Conservation (phyloP, 768 basidiomycete genomes). For the Crepidotus variabilis region DNA sequence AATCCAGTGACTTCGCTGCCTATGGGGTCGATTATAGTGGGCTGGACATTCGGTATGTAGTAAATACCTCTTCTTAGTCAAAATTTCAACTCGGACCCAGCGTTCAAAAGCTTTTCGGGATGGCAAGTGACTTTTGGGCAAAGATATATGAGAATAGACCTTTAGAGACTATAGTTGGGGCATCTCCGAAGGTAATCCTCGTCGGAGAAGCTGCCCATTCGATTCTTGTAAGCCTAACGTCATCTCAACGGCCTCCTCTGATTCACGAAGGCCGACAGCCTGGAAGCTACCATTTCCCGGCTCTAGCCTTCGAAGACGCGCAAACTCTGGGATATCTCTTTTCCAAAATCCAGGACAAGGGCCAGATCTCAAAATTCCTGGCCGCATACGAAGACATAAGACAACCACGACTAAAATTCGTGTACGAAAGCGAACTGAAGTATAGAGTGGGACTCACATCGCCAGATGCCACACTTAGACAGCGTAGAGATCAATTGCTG, state of each 20-base stretch:
- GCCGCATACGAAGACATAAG: conserved; percentile 57
- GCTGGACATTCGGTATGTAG: not conserved
- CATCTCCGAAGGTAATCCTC: not conserved
- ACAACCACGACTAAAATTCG: conserved; percentile 41
- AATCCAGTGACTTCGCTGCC: not conserved
- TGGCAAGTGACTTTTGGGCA: not conserved
- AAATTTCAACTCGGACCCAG: not conserved
- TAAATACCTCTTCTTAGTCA: not conserved
- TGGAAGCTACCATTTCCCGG: conserved; percentile 45
- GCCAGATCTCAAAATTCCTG: conserved; percentile 49
- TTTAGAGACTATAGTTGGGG: not conserved
- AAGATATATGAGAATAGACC: not conserved
- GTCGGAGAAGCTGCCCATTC: conserved; percentile 3
- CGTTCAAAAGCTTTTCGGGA: not conserved
- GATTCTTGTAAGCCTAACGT: not conserved
- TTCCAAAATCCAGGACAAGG: conserved; percentile 39
- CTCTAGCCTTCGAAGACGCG: conserved; percentile 58
- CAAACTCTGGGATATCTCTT: conserved; percentile 59
- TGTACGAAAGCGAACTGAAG: conserved; percentile 19
- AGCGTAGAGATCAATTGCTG: not conserved
- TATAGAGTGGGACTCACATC: not conserved
- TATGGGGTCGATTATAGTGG: not conserved
- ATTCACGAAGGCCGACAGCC: conserved; percentile 31
- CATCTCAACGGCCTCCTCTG: not conserved
- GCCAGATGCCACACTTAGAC: not conserved